Evolutionary conservation across 108 stramenopile species (phyloP).

Genomic region (Fragilaria crotonensis): DNA sequence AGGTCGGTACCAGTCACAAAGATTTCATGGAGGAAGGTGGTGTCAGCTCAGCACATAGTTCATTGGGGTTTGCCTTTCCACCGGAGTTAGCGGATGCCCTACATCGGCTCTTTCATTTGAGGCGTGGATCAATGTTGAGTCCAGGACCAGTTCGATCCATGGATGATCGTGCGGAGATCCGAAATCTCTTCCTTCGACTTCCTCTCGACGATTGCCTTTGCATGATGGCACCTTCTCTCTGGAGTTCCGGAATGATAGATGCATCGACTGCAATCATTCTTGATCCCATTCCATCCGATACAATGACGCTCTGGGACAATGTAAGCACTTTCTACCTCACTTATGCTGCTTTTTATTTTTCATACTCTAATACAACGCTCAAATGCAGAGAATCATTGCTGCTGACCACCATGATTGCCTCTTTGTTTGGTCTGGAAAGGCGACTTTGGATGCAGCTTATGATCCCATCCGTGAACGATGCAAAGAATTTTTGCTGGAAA

Average conservation of each 20-base stretch:
- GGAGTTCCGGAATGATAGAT: constrained; percentile 27
- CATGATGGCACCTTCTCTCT: constrained; percentile 49
- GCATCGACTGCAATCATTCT: constrained; percentile 1
- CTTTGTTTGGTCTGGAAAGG: constrained; percentile 44
- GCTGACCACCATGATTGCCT: constrained; percentile 38
- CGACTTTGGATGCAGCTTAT: constrained; percentile 7
- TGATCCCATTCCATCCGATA: constrained; percentile 24
- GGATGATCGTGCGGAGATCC: constrained; percentile 45
- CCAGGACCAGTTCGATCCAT: constrained; percentile 48
- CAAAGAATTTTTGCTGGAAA: constrained; percentile 15
- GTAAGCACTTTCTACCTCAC: constrained; percentile 21
- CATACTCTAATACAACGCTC: too few relatives aligned
- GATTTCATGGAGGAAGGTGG: constrained; percentile 17
- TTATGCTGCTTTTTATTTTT: too few relatives aligned
- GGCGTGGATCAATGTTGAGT: constrained; percentile 46
- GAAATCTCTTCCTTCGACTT: constrained; percentile 44
- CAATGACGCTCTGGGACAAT: constrained; percentile 43
- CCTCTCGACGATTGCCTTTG: constrained; percentile 44
- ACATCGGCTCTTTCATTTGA: constrained; percentile 36
- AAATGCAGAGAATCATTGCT: constrained; percentile 39
- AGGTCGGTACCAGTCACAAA: constrained; percentile 21
- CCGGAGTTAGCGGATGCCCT: constrained; percentile 41
- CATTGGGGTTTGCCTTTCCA: constrained; percentile 56
- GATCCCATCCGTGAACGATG: constrained; percentile 32
- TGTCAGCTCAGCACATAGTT: constrained; percentile 15